Percentiles rank a stretch among this genome's conserved stretches.
phyloP scores from a whole-genome alignment of 371 early-diverging fungal genomes.

The Mortierella sp. region DNA sequence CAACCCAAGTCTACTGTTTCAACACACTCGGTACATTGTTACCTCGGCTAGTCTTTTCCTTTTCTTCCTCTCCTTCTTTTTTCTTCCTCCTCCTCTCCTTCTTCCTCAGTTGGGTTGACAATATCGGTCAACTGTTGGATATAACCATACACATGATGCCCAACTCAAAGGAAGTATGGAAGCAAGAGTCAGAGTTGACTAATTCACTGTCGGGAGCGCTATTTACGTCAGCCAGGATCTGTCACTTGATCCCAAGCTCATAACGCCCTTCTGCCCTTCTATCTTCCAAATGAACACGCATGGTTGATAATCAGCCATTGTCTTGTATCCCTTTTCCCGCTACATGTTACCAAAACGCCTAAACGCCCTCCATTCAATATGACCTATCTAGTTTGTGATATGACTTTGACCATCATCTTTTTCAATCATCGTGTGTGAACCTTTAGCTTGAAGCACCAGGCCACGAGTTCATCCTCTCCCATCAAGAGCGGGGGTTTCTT shows the following conservation, averaged over 20 bases:
- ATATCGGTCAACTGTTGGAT: not conserved
- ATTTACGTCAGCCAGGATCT: constrained; percentile 23
- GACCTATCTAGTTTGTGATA: not conserved
- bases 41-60: no score
- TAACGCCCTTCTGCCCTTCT: constrained; percentile 18
- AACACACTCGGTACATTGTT: no score
- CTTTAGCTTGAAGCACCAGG: constrained; percentile 27
- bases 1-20: not conserved
- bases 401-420: not conserved
- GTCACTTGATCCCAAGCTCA: constrained; percentile 1
- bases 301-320: constrained; percentile 9
- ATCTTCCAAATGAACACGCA: not conserved
- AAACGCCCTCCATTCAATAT: not conserved
- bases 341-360: not conserved
- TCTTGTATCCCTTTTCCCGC: not conserved
- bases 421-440: not conserved
- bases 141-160: not conserved
- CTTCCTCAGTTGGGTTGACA: not conserved
- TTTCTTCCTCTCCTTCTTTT: no score
- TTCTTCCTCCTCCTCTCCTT: no score
- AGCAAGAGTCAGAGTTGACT: not conserved
- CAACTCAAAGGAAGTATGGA: not conserved
- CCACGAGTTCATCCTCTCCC: constrained; percentile 39
- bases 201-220: not conserved
- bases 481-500: constrained; percentile 36